Percentiles rank a stretch among this genome's conserved stretches.
Conservation (phyloP, 805 yeast genomes). For the Candida arabinofermentans region DNA sequence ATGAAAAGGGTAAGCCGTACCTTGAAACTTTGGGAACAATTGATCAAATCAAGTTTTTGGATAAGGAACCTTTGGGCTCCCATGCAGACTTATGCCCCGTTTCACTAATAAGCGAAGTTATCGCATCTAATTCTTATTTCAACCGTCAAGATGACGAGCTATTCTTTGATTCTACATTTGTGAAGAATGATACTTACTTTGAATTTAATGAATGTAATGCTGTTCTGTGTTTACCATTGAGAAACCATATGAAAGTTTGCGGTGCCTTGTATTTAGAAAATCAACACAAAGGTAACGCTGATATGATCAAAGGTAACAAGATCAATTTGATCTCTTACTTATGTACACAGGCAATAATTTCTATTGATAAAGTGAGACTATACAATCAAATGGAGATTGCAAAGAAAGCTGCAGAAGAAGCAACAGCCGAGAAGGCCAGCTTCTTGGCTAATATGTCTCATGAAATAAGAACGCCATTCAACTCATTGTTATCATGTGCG, state of each 20-base stretch:
- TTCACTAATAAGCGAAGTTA: constrained; percentile 34
- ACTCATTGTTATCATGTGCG: constrained; percentile 45
- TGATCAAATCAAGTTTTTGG: constrained; percentile 20
- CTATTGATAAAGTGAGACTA: constrained; percentile 43
- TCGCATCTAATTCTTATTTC: constrained; percentile 34
- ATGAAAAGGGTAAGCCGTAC: constrained; percentile 24
- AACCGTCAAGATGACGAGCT: constrained; percentile 35
- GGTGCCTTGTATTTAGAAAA: constrained; percentile 46
- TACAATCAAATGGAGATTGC: constrained; percentile 47
- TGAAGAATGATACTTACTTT: constrained; percentile 38
- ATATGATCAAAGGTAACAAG: constrained; percentile 32
- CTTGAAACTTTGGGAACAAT: constrained; percentile 31
- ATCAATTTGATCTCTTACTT: constrained; percentile 39
- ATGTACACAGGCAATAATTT: constrained; percentile 50
- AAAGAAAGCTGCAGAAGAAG: constrained; percentile 50
- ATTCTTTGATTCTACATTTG: constrained; percentile 31
- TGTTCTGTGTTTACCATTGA: constrained; percentile 44
- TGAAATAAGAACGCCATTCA: constrained; percentile 54
- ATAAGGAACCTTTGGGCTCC: constrained; percentile 35
- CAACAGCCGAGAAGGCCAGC: constrained; percentile 51
- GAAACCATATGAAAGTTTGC: constrained; percentile 35
- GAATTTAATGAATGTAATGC: constrained; percentile 31
- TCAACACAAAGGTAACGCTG: constrained; percentile 13
- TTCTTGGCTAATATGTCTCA: constrained; percentile 55
- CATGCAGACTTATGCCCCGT: constrained; percentile 43